Evolutionary conservation across 805 yeast genomes (phyloP).

Genomic region (Wickerhamiella hasegawae): DNA sequence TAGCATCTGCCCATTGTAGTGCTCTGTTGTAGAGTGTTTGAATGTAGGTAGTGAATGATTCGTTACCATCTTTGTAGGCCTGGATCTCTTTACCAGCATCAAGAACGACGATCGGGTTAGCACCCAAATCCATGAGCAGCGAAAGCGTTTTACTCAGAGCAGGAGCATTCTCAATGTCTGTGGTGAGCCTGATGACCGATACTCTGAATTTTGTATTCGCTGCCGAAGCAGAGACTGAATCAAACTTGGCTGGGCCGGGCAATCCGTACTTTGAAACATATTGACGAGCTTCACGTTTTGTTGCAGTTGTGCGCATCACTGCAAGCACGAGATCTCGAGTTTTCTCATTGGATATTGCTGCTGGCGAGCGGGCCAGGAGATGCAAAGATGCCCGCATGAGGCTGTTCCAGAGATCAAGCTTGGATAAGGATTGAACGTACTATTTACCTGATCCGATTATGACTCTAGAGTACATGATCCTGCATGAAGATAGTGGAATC

Average conservation of each 20-base stretch:
- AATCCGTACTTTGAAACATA: conserved; percentile 52
- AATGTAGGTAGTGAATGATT: neutral
- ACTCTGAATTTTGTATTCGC: too few species aligned
- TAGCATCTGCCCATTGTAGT: neutral
- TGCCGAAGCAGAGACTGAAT: too few species aligned
- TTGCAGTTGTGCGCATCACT: conserved; percentile 76
- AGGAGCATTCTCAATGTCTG: neutral
- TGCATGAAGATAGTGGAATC: too few species aligned
- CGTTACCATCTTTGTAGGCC: conserved; percentile 10
- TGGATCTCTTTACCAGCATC: conserved; percentile 26
- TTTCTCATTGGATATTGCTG: neutral
- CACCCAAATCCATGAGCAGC: conserved; percentile 46
- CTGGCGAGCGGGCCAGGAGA: too few species aligned
- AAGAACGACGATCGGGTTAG: conserved; percentile 53
- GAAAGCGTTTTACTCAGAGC: conserved; percentile 36
- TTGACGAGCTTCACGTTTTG: conserved; percentile 79
- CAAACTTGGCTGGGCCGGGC: too few species aligned
- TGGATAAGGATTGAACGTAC: too few species aligned
- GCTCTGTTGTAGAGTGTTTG: neutral
- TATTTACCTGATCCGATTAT: too few species aligned
- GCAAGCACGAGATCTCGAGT: conserved; percentile 52
- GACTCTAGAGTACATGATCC: too few species aligned
- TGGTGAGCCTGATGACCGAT: conserved; percentile 17
- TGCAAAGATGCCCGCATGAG: too few species aligned
- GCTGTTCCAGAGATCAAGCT: too few species aligned